Evolutionary conservation across 78 protist genomes (phyloP).

Genomic region (Speleostelium caveatum): DNA sequence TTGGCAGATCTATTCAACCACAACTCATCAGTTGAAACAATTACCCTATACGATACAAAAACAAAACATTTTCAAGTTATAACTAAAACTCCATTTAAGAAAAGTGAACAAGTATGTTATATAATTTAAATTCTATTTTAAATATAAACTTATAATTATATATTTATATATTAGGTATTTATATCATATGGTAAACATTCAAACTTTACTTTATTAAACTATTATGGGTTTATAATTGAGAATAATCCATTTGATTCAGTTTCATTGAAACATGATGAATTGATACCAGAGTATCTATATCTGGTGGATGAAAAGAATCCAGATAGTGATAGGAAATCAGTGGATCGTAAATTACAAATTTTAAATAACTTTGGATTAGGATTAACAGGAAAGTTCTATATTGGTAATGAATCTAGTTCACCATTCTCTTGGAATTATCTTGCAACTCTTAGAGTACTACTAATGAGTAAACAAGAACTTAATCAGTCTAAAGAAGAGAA

Average conservation of each 20-base stretch:
- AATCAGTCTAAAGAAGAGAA: background rate
- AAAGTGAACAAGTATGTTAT: conserved; percentile 49
- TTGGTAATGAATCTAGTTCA: background rate
- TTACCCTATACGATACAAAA: background rate
- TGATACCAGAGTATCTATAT: background rate
- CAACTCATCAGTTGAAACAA: conserved; percentile 3
- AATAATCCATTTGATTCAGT: conserved; percentile 35
- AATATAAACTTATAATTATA: no score
- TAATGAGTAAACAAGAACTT: conserved; percentile 32
- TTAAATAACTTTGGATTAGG: conserved; percentile 15
- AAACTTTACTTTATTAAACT: conserved; percentile 29
- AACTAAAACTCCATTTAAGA: conserved; percentile 40
- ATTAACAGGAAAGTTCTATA: conserved; percentile 2
- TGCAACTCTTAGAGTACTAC: conserved; percentile 17
- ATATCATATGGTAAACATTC: conserved; percentile 68
- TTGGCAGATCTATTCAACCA: conserved; percentile 74
- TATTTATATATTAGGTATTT: no score
- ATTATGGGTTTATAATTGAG: conserved; percentile 55
- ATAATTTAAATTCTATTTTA: no score
- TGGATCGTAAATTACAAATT: conserved; percentile 12
- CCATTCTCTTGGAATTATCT: conserved; percentile 75
- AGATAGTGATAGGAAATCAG: background rate
- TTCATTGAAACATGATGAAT: background rate
- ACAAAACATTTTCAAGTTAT: conserved; percentile 33
- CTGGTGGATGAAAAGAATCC: background rate